Base-by-base conservation (phyloP, 2,329 filamentous ascomycete species). In the Neophaeococcomyces mojaviensis region DNA sequence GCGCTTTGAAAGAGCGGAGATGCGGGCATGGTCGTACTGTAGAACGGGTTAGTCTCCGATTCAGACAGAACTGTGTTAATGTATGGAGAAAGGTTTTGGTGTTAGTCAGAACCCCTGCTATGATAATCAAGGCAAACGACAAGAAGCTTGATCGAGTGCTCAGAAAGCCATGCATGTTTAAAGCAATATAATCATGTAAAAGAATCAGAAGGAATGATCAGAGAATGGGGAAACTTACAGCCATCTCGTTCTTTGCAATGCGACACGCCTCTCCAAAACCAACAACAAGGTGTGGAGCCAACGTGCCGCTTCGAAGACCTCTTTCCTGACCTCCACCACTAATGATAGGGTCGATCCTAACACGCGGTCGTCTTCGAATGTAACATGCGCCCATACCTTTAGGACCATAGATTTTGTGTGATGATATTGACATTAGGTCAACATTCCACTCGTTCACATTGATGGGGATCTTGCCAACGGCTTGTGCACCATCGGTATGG, bases 391-490 rank as follows among this genome's bases (percentile, higher is more conserved):
- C 92, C 47, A 98, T 86, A 28, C 92, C 92, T 74, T 95, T 98
- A 44, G 92, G 92, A 20, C 92, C 92, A 63, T 98, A 98, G 45
- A 98, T 94, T 70, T 98, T 98, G 71, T 98, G 92, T 24, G 87
- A 89, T 7, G 92, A 97, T 50, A 98, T 96, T 24, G 90, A 97
- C 90, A 98, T 96, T 61, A 98, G 71, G 64, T 98, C 92, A 54
- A 98, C 84, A 66, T 96, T 94, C 88, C 95, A 90, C 67, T 87
- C 86, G 67, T 97, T 96, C 61, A 98, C 92, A 59, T 96, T 88
- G 39, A 98, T 72, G 0, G 89, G 88, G 40, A 98, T 96, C 74
- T 98, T 98, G 62, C 92, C 92, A n/a, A 97, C 89, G 13, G 92
- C 92, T 70, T 98, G 92, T 1, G 92, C 92, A 42, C 77, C 92